Conservation (phyloP, 257 asterid species). For the Capsicum chinense region DNA sequence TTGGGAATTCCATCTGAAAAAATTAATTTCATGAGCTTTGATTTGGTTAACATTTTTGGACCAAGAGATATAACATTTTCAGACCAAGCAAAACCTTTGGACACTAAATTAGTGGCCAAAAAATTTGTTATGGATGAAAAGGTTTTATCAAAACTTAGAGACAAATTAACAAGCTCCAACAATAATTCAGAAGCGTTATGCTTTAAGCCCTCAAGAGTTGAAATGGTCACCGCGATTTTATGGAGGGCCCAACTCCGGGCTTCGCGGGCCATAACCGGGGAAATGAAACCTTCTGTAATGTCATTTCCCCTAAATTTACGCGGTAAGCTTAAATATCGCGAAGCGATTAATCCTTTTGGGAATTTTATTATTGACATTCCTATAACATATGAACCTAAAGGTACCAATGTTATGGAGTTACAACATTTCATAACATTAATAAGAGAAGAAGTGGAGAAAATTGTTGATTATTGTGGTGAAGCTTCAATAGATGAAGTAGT, state of each 20-base stretch:
- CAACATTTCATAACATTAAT: background rate
- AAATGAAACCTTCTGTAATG: constrained; percentile 10
- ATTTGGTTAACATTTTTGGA: constrained; percentile 20
- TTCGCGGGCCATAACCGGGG: constrained; percentile 14
- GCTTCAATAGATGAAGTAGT: background rate
- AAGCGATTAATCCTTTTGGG: constrained; percentile 19
- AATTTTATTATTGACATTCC: constrained; percentile 24
- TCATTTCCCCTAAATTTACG: constrained; percentile 23
- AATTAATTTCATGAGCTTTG: background rate
- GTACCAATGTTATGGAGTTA: background rate
- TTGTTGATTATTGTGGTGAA: background rate
- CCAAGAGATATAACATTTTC: background rate
- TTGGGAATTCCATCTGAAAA: background rate
- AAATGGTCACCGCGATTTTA: constrained; percentile 4
- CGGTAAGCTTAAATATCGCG: background rate
- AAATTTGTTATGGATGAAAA: background rate
- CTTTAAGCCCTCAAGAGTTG: constrained; percentile 24
- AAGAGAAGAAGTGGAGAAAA: background rate
- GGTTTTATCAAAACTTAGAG: background rate
- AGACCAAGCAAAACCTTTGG: no score
- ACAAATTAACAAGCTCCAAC: background rate
- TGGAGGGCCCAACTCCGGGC: constrained; percentile 6
- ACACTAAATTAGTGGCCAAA: background rate
- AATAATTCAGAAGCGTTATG: background rate
- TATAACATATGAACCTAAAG: background rate